Percentiles rank a stretch among this genome's conserved stretches.
phyloP scores from a whole-genome alignment of 2,329 filamentous ascomycete genomes.

The Cordyceps farinosa region DNA sequence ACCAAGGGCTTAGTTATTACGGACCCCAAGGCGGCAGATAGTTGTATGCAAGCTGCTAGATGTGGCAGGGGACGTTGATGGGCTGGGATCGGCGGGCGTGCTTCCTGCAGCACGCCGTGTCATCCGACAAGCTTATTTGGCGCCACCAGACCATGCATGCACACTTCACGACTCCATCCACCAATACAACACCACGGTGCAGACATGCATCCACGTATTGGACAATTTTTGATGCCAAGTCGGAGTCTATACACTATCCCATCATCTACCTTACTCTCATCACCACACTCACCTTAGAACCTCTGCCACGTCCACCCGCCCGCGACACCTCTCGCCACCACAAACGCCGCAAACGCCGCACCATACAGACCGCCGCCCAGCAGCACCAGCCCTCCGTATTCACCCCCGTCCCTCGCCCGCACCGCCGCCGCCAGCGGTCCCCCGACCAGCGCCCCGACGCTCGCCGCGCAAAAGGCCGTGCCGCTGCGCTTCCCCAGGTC shows the following conservation, averaged over 20 bases:
- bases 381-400: conserved; percentile 51
- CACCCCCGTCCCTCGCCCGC: conserved; percentile 41
- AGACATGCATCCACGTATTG: neutral
- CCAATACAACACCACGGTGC: neutral
- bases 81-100: neutral
- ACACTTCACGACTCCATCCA: neutral
- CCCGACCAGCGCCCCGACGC: conserved; percentile 54
- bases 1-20: too few species aligned
- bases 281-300: neutral
- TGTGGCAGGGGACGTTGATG: too few species aligned
- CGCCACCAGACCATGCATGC: neutral
- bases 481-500: conserved; percentile 68
- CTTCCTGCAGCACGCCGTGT: neutral
- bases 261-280: neutral
- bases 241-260: too few species aligned
- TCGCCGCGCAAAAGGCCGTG: conserved; percentile 66
- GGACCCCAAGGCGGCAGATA: too few species aligned
- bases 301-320: conserved; percentile 21
- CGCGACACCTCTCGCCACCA: conserved; percentile 23
- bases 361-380: conserved; percentile 50
- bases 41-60: too few species aligned
- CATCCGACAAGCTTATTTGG: conserved; percentile 9
- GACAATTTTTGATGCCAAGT: neutral
- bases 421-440: conserved; percentile 57
- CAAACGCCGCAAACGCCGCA: conserved; percentile 34